Percentiles rank a stretch among this genome's conserved stretches.
Conservation (phyloP, 257 asterid species). For the Solanum dulcamara region DNA sequence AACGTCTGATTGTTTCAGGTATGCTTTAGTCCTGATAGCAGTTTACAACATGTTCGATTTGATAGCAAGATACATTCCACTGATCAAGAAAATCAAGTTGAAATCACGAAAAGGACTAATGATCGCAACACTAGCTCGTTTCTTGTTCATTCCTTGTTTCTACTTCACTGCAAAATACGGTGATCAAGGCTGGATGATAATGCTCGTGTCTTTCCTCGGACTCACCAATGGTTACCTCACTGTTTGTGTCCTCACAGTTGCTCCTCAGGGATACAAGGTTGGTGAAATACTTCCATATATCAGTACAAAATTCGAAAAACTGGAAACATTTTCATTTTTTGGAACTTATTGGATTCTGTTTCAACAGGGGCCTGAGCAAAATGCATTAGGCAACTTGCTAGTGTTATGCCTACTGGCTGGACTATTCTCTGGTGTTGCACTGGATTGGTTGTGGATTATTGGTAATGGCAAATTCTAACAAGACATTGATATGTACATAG, state of each 20-base stretch:
- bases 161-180: constrained; percentile 37
- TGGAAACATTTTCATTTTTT: neutral
- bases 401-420: constrained; percentile 19
- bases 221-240: constrained; percentile 34
- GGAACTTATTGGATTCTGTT: neutral
- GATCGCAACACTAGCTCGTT: constrained; percentile 17
- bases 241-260: constrained; percentile 27
- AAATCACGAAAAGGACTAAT: constrained; percentile 22
- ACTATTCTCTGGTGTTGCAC: constrained; percentile 22
- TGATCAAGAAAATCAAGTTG: constrained; percentile 9
- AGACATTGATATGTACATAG: neutral
- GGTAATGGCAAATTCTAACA: constrained; percentile 12
- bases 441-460: constrained; percentile 31
- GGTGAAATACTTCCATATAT: neutral
- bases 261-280: constrained; percentile 39
- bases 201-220: constrained; percentile 30
- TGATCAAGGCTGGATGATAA: constrained; percentile 43
- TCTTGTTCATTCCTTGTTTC: constrained; percentile 31
- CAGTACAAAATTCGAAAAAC: neutral
- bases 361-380: constrained; percentile 29
- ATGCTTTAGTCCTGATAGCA: constrained; percentile 23
- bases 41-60: constrained; percentile 24
- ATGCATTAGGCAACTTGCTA: constrained; percentile 27
- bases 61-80: constrained; percentile 27
- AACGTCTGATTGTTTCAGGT: constrained; percentile 10